Conservation (phyloP, 176 grass and related monocot species). For the Triticum dicoccoides region DNA sequence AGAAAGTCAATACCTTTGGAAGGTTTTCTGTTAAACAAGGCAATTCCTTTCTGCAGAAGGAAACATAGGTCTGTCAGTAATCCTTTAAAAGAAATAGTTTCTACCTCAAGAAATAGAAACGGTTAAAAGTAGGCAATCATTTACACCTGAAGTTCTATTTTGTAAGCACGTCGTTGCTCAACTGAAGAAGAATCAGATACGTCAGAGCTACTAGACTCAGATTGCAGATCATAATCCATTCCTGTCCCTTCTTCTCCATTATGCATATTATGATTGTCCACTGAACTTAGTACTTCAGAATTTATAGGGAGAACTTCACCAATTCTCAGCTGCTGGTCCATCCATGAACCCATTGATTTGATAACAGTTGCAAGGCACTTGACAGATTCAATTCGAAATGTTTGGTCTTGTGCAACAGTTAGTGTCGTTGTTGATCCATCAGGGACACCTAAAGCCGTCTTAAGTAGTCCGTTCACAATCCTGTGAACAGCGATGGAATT, state of each 20-base stretch:
- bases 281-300: conserved; percentile 49
- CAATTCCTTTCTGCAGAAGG: conserved; percentile 77
- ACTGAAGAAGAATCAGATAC: conserved; percentile 79
- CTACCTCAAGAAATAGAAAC: not conserved
- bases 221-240: conserved; percentile 65
- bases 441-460: conserved; percentile 90
- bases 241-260: conserved; percentile 75
- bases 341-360: conserved; percentile 80
- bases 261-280: conserved; percentile 51
- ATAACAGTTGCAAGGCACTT: conserved; percentile 82
- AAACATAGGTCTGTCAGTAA: conserved; percentile 14
- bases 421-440: conserved; percentile 78
- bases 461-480: conserved; percentile 92
- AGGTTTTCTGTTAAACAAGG: conserved; percentile 94
- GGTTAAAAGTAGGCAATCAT: conserved; percentile 12
- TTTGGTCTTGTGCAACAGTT: conserved; percentile 80
- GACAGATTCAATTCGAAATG: conserved; percentile 86
- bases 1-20: conserved; percentile 98
- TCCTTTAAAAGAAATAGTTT: not conserved
- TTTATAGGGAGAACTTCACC: conserved; percentile 55
- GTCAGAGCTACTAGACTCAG: conserved; percentile 52
- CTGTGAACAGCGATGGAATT: conserved; percentile 54
- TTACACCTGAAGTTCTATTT: conserved; percentile 88
- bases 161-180: conserved; percentile 85
- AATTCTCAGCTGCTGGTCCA: conserved; percentile 93